phyloP scores from a whole-genome alignment of 2,329 filamentous ascomycete species.

The Lachnellula cervina region DNA sequence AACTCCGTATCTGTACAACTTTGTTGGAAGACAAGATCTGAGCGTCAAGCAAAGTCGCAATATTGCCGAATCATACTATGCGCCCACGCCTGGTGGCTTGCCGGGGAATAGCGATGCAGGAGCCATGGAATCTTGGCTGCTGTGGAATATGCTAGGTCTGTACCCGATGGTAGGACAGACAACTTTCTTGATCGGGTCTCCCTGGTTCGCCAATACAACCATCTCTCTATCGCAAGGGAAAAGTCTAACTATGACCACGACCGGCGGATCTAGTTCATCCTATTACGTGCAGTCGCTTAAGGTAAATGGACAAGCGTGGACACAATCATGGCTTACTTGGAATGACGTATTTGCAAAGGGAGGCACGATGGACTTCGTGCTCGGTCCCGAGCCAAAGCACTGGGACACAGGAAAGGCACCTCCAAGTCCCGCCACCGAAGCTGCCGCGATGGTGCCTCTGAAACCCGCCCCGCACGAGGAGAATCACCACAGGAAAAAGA shows the following conservation, averaged over 20 bases:
- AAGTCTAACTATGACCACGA: slow-evolving; percentile 48
- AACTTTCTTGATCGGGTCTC: slow-evolving; percentile 59
- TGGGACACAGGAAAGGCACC: slow-evolving; percentile 47
- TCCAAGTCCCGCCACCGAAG: slow-evolving; percentile 52
- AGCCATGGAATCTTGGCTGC: slow-evolving; percentile 45
- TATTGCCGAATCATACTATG: slow-evolving; percentile 56
- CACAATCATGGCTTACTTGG: slow-evolving; percentile 61
- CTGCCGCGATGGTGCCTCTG: background rate
- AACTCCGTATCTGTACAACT: slow-evolving; percentile 65
- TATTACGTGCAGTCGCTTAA: slow-evolving; percentile 61
- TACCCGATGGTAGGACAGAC: slow-evolving; percentile 66
- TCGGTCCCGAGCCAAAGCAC: slow-evolving; percentile 46
- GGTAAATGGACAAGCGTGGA: slow-evolving; percentile 60
- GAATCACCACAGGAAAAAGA: background rate
- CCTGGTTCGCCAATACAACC: slow-evolving; percentile 56
- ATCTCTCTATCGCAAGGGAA: slow-evolving; percentile 52
- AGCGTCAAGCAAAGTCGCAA: slow-evolving; percentile 52
- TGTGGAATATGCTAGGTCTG: slow-evolving; percentile 63
- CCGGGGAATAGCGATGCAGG: slow-evolving; percentile 56
- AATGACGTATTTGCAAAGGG: slow-evolving; percentile 60
- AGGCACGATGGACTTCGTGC: slow-evolving; percentile 57
- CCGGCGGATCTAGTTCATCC: slow-evolving; percentile 41
- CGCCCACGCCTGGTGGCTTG: slow-evolving; percentile 47
- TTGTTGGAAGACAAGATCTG: slow-evolving; percentile 56
- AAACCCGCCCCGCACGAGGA: background rate